Evolutionary conservation across 352 stramenopile species (phyloP), one percentile per base, ranked within the genome.

Genomic region (Phytophthora foliorum): DNA sequence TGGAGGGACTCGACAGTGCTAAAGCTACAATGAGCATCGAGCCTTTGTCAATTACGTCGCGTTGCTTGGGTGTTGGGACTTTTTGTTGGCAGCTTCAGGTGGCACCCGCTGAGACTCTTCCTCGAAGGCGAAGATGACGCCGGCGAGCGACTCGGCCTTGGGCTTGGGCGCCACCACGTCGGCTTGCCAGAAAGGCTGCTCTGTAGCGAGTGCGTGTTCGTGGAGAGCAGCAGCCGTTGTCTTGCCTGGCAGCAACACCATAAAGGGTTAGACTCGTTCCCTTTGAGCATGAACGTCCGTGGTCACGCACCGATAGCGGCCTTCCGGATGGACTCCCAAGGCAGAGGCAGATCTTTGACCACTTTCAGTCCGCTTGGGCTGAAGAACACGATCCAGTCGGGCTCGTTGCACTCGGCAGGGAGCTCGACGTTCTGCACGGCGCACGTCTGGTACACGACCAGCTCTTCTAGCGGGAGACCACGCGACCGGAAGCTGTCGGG

Each of bases 371-470:
- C 88, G 38, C 88, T 95, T 0, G 88, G 88, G 60, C 88, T 95
- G 59, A 95, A 95, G 72, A 90, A 94, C 16, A 82, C 86, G 29
- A 94, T 69, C 88, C 88, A 95, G 13, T 86, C 58, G 7, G 84
- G 86, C 24, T 68, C 57, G 10, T 48, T 52, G 27, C 75, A 82
- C 41, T 57, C 67, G 13, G 56, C 41, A 36, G 86, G 80, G 32
- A 94, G 46, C 31, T 64, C 50, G 6, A 94, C 69, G 19, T 77
- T 69, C n/a, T 77, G 49, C 10, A 92, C 70, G 2, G 79, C 51
- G 50, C 77, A 84, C 27, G 83, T 89, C 19, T 72, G 60, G 56
- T 95, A 95, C 24, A 94, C 88, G 1, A 78, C 53, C 31, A 95
- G 71, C 68, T 95, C 80, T 57, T 89, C 57, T 13, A 95, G 54